A percentile compares a stretch with the other conserved stretches of the same genome.
phyloP scores from a whole-genome alignment of 2,329 filamentous ascomycete genomes.

The Gaeumannomyces tritici region DNA sequence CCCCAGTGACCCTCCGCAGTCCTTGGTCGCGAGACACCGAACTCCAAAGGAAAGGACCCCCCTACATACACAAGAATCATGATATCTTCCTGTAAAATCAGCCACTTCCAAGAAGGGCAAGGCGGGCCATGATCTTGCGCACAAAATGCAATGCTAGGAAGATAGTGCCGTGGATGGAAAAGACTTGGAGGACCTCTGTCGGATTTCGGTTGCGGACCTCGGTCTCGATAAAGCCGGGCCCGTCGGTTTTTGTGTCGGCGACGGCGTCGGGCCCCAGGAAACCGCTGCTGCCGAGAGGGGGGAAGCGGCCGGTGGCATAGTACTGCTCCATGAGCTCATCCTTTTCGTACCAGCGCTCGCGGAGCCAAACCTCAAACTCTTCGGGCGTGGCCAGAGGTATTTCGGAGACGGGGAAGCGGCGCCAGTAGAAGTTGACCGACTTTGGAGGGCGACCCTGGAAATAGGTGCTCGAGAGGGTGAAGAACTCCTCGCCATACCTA shows the following conservation, averaged over 20 bases:
- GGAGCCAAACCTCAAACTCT: constrained; percentile 76
- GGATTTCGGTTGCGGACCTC: constrained; percentile 43
- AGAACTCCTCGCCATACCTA: constrained; percentile 82
- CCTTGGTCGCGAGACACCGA: too few relatives aligned
- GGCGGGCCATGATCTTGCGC: background rate
- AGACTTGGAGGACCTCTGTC: constrained; percentile 47
- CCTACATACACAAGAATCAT: background rate
- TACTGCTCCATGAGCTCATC: constrained; percentile 83
- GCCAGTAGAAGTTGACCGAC: constrained; percentile 95
- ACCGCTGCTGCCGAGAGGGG: constrained; percentile 44
- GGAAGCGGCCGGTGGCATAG: constrained; percentile 68
- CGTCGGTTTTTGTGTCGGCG: background rate
- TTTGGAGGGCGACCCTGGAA: constrained; percentile 83
- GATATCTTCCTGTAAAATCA: background rate
- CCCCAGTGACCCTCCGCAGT: too few relatives aligned
- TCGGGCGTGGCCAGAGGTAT: constrained; percentile 71
- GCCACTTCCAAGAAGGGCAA: background rate
- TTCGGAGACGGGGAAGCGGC: constrained; percentile 68
- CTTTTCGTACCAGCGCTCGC: constrained; percentile 84
- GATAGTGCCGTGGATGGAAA: constrained; percentile 31
- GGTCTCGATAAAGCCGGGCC: constrained; percentile 39
- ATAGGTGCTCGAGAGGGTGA: constrained; percentile 78
- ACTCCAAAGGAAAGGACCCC: background rate
- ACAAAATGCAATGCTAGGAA: background rate
- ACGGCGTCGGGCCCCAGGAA: constrained; percentile 17